phyloP scores from a whole-genome alignment of 2,329 filamentous ascomycete species.

The Fusarium citri region DNA sequence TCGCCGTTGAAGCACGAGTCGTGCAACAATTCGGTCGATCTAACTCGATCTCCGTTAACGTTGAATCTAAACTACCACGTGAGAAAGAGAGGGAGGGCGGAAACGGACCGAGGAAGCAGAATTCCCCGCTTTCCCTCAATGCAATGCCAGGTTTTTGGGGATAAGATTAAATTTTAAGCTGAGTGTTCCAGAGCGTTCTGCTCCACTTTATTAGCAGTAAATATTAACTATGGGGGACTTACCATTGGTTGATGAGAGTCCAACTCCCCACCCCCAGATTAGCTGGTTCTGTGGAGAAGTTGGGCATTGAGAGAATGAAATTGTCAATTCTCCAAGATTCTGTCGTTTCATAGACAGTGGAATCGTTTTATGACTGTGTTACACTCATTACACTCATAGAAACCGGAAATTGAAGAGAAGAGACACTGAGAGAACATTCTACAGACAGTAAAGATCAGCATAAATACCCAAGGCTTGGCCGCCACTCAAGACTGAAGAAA shows the following conservation, averaged over 20 bases:
- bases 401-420: rapidly evolving
- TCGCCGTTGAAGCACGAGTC: not conserved
- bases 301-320: not conserved
- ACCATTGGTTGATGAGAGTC: not conserved
- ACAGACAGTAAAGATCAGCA: not conserved
- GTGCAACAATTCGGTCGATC: not conserved
- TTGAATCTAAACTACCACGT: not conserved
- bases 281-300: constrained; percentile 21
- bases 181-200: constrained; percentile 14
- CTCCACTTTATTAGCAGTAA: constrained; percentile 18
- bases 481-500: not conserved
- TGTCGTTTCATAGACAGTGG: not conserved
- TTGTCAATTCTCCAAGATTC: constrained; percentile 16
- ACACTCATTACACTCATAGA: rapidly evolving
- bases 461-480: not conserved
- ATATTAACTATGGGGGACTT: not conserved
- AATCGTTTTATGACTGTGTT: not conserved
- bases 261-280: constrained; percentile 21
- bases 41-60: not conserved
- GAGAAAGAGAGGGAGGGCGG: not conserved
- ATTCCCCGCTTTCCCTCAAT: not conserved
- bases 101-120: not conserved
- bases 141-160: not conserved
- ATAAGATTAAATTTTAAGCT: not conserved
- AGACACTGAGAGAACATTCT: not conserved